Evolutionary conservation across 2,329 filamentous ascomycete species (phyloP).

Genomic region (Anthostomella pinea): DNA sequence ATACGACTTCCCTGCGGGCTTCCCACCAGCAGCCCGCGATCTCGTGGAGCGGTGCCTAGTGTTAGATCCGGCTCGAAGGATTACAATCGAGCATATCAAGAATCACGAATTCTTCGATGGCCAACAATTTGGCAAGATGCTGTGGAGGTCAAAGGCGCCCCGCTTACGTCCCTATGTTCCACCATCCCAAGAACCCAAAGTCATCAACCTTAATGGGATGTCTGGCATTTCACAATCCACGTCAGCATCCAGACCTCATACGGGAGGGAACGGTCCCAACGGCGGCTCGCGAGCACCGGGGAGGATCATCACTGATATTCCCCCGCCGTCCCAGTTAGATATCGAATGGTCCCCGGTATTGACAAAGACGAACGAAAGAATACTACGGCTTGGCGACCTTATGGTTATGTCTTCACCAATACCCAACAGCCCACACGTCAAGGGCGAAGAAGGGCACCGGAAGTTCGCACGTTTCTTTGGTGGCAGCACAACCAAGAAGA

Average conservation of each 20-base stretch:
- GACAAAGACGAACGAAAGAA: slow-evolving; percentile 86
- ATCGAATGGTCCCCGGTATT: slow-evolving; percentile 98
- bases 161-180: slow-evolving; percentile 81
- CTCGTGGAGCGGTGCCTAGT: slow-evolving; percentile 88
- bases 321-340: slow-evolving; percentile 93
- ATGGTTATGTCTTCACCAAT: slow-evolving; percentile 78
- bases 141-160: slow-evolving; percentile 91
- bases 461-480: slow-evolving; percentile 94
- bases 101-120: slow-evolving; percentile 95
- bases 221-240: slow-evolving; percentile 31
- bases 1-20: slow-evolving; percentile 88
- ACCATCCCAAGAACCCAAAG: slow-evolving; percentile 67
- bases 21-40: slow-evolving; percentile 81
- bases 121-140: slow-evolving; percentile 73
- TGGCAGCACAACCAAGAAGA: slow-evolving; percentile 85
- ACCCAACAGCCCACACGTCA: slow-evolving; percentile 69
- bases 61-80: slow-evolving; percentile 75
- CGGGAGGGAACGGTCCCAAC: slow-evolving; percentile 40
- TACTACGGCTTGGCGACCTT: slow-evolving; percentile 89
- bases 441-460: slow-evolving; percentile 71
- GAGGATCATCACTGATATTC: slow-evolving; percentile 88
- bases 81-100: slow-evolving; percentile 95
- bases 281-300: slow-evolving; percentile 61
- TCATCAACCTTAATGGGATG: slow-evolving; percentile 69
- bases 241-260: slow-evolving; percentile 26